A percentile compares a stretch with the other conserved stretches of the same genome.
Conservation (phyloP, 1,284 basidiomycete species). For the Trichosporon faecale region DNA sequence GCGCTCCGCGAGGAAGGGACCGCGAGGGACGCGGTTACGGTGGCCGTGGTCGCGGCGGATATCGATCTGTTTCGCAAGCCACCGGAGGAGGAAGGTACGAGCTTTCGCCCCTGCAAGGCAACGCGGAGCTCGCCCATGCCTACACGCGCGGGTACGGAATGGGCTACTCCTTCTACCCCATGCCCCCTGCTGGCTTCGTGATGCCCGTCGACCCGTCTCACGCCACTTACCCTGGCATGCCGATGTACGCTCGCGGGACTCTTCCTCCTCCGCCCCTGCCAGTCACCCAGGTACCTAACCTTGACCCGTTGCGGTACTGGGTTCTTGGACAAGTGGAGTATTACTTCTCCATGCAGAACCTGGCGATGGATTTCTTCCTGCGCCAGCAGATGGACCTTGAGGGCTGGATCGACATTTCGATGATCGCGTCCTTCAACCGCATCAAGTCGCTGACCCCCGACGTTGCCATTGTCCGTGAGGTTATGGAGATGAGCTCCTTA, state of each 20-base stretch:
- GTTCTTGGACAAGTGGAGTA: conserved; percentile 78
- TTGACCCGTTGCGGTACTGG: conserved; percentile 64
- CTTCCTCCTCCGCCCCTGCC: conserved; percentile 59
- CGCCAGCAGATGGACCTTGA: conserved; percentile 83
- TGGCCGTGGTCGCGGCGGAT: conserved; percentile 28
- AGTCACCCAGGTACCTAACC: conserved; percentile 56
- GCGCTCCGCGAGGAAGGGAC: conserved; percentile 30
- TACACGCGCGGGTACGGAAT: conserved; percentile 32
- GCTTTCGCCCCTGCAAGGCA: conserved; percentile 19
- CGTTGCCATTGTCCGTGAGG: conserved; percentile 65
- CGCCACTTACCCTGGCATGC: conserved; percentile 9
- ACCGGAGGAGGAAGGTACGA: conserved; percentile 18
- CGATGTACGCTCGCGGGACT: conserved; percentile 13
- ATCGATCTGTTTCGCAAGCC: conserved; percentile 18
- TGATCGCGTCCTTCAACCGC: conserved; percentile 83
- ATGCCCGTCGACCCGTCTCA: conserved; percentile 20
- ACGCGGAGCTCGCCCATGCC: conserved; percentile 20
- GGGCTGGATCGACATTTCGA: conserved; percentile 78
- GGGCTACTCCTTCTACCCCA: conserved; percentile 34
- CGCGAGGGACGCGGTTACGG: conserved; percentile 34
- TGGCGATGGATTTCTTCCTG: conserved; percentile 77
- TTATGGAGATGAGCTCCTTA: conserved; percentile 64
- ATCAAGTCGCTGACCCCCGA: conserved; percentile 69
- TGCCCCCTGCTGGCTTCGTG: conserved; percentile 22
- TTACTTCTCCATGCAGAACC: conserved; percentile 80